A percentile compares a stretch with the other conserved stretches of the same genome.
Evolutionary conservation across 2,329 filamentous ascomycete genomes (phyloP).

Genomic region (Aspergillus calidoustus): DNA sequence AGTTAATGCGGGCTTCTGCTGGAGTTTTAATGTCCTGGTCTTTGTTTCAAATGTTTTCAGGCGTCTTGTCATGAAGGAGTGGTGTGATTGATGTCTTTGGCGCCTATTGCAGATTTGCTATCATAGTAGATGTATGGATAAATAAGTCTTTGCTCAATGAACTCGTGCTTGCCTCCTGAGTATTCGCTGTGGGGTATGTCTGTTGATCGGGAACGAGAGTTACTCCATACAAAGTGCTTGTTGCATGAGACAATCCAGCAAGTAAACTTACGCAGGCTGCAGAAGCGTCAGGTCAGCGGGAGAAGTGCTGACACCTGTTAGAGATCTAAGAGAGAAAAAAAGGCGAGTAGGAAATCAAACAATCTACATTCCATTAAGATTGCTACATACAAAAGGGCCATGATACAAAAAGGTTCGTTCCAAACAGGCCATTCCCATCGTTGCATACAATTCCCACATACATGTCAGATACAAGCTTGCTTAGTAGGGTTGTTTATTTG

Average conservation of each 20-base stretch:
- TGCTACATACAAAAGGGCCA: slow-evolving; percentile 27
- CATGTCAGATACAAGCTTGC: slow-evolving; percentile 22
- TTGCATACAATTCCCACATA: slow-evolving; percentile 23
- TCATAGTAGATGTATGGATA: not conserved
- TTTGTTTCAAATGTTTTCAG: too few species aligned
- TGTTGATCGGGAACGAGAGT: not conserved
- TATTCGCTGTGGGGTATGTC: not conserved
- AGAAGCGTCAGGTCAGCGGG: too few species aligned
- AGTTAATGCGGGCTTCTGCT: not conserved
- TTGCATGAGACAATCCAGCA: not conserved
- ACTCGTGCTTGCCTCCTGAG: not conserved
- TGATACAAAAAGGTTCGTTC: slow-evolving; percentile 20
- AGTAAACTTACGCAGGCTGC: too few species aligned
- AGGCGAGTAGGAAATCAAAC: slow-evolving; percentile 5
- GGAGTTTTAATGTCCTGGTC: not conserved
- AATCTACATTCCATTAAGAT: slow-evolving; percentile 26
- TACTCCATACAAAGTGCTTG: not conserved
- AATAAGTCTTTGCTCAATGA: not conserved
- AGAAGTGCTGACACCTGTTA: too few species aligned
- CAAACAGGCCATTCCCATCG: slow-evolving; percentile 24
- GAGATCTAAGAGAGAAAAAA: not conserved
- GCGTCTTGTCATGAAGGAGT: too few species aligned
- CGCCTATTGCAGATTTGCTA: not conserved
- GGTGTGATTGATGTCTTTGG: too few species aligned
- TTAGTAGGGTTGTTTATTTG: slow-evolving; percentile 1